Evolutionary conservation across 441 rosid genomes (phyloP).

Genomic region (Oxalis stricta): DNA sequence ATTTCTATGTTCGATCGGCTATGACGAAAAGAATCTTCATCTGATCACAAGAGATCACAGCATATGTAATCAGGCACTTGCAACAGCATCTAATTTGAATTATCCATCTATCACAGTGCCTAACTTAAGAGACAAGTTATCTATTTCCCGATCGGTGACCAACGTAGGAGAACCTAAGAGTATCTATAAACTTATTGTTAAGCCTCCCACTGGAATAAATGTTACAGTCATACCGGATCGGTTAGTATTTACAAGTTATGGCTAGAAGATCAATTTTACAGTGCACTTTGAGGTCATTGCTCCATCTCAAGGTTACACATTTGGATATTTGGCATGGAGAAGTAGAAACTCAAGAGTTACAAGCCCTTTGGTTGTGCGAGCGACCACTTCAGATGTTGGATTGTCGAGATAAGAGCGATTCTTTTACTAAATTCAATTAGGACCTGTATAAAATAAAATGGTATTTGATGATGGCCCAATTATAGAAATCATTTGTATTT

Average conservation of each 20-base stretch:
- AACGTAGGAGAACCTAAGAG: slow-evolving; percentile 33
- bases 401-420: slow-evolving; percentile 22
- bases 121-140: slow-evolving; percentile 20
- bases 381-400: slow-evolving; percentile 16
- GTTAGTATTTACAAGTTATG: slow-evolving; percentile 24
- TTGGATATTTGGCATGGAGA: slow-evolving; percentile 39
- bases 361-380: slow-evolving; percentile 34
- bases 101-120: slow-evolving; percentile 40
- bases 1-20: slow-evolving; percentile 54
- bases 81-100: slow-evolving; percentile 29
- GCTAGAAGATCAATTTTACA: slow-evolving; percentile 36
- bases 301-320: slow-evolving; percentile 31
- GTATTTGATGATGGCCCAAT: too few relatives aligned
- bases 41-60: slow-evolving; percentile 34
- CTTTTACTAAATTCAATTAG: too few relatives aligned
- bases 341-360: slow-evolving; percentile 17
- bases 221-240: slow-evolving; percentile 28
- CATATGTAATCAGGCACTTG: slow-evolving; percentile 20
- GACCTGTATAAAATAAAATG: too few relatives aligned
- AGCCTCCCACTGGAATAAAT: slow-evolving; percentile 24
- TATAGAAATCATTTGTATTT: too few relatives aligned
- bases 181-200: slow-evolving; percentile 24
- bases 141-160: slow-evolving; percentile 32
- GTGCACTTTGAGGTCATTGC: slow-evolving; percentile 38
- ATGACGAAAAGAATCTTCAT: slow-evolving; percentile 28